Evolutionary conservation across 73 alveolate species (phyloP).

Genomic region (Paramecium tetraurelia): DNA sequence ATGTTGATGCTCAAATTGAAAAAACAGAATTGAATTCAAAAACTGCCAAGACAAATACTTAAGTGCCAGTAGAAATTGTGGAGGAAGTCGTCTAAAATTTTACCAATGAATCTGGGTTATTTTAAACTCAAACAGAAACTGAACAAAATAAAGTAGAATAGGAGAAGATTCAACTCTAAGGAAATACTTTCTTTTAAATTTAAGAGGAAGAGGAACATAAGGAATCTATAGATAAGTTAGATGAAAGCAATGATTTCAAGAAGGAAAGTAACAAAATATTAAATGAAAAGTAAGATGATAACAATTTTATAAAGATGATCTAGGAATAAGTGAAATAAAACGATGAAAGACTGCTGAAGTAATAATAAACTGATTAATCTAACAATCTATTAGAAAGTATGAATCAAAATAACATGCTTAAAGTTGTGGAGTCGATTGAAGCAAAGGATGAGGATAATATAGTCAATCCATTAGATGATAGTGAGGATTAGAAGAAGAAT

Average conservation of each 20-base stretch:
- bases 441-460: background rate
- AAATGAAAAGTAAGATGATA: background rate
- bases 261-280: background rate
- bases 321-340: background rate
- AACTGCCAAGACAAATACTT: background rate
- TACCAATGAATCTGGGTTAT: background rate
- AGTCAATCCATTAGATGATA: background rate
- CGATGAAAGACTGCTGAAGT: background rate
- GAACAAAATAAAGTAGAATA: background rate
- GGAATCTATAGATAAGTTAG: background rate
- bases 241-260: background rate
- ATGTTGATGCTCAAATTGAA: background rate
- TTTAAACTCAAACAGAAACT: background rate
- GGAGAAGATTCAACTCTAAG: background rate
- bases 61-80: background rate
- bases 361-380: background rate
- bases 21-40: background rate
- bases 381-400: background rate
- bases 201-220: background rate
- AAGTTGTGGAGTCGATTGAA: background rate
- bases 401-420: background rate
- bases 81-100: background rate
- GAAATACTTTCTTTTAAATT: background rate
- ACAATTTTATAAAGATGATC: background rate
- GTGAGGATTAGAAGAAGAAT: background rate